Percentiles rank a stretch among this genome's conserved stretches.
Conservation (phyloP, 108 stramenopile species). For the Skeletonema potamos region DNA sequence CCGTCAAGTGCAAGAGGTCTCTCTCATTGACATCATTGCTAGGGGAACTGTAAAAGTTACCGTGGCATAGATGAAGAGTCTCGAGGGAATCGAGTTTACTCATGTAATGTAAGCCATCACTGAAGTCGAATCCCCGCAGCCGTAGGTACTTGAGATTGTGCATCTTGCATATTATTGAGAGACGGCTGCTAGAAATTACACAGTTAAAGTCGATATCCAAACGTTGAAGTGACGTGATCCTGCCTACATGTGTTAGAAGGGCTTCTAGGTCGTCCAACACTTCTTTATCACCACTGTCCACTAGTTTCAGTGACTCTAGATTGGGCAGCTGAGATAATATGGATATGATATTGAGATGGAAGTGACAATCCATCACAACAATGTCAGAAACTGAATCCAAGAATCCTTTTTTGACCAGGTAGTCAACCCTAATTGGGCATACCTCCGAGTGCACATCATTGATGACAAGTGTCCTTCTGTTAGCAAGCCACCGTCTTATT, state of each 20-base stretch:
- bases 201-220: conserved; percentile 39
- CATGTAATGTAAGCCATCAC: conserved; percentile 24
- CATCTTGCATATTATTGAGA: conserved; percentile 21
- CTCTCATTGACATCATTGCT: conserved; percentile 29
- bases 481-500: conserved; percentile 24
- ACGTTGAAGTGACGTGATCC: conserved; percentile 14
- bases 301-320: conserved; percentile 12
- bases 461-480: conserved; percentile 23
- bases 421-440: conserved; percentile 13
- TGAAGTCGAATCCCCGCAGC: conserved; percentile 39
- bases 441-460: conserved; percentile 17
- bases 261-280: conserved; percentile 19
- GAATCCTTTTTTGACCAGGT: conserved; percentile 23
- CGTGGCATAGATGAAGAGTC: conserved; percentile 37
- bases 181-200: conserved; percentile 26
- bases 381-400: conserved; percentile 29
- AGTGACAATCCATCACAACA: conserved; percentile 31
- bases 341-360: conserved; percentile 15
- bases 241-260: conserved; percentile 9
- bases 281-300: conserved; percentile 12
- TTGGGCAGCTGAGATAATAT: conserved; percentile 16
- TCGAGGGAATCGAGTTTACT: conserved; percentile 5
- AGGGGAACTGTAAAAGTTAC: conserved; percentile 44
- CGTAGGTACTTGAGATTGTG: conserved; percentile 19
- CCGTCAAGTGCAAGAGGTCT: conserved; percentile 28